Evolutionary conservation across 495 filamentous ascomycete genomes (phyloP).

Genomic region (Opeltia flavorubescens): DNA sequence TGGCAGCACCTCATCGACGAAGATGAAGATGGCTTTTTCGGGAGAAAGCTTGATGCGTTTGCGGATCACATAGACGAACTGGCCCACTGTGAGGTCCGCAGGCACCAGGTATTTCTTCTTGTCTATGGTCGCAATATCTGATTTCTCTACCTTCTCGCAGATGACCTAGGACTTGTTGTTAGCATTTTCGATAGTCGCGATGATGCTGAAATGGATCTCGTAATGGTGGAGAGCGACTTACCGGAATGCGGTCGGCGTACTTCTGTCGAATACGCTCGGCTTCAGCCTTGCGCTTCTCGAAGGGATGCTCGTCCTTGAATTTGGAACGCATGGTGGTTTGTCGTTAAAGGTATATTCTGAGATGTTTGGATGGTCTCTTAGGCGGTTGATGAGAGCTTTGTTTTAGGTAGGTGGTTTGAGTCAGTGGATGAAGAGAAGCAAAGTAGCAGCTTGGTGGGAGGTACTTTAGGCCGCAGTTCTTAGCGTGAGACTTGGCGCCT

Average conservation of each 20-base stretch:
- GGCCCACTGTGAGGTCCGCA: slow-evolving; percentile 92
- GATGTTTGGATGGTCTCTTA: background rate
- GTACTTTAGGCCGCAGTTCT: slow-evolving; percentile 1
- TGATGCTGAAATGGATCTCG: too few relatives aligned
- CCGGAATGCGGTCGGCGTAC: slow-evolving; percentile 95
- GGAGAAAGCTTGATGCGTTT: slow-evolving; percentile 99
- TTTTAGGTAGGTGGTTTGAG: background rate
- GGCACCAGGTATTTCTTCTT: slow-evolving; percentile 99
- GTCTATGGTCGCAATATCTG: slow-evolving; percentile 98
- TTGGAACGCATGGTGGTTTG: slow-evolving; percentile 73
- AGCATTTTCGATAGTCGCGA: too few relatives aligned
- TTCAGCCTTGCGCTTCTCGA: slow-evolving; percentile 98
- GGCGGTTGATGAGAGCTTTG: slow-evolving; percentile 4
- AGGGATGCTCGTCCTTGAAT: slow-evolving; percentile 99
- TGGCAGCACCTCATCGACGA: slow-evolving; percentile 95
- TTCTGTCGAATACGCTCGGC: slow-evolving; percentile 98
- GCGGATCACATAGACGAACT: slow-evolving; percentile 99
- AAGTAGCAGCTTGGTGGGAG: background rate
- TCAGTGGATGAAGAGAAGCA: too few relatives aligned
- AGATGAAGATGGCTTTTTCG: slow-evolving; percentile 99
- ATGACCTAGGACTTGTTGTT: slow-evolving; percentile 70
- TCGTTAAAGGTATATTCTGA: slow-evolving; percentile 17
- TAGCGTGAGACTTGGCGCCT: background rate
- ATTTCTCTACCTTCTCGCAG: slow-evolving; percentile 99
- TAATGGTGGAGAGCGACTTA: slow-evolving; percentile 41